Base-by-base conservation (phyloP, 2,329 filamentous ascomycete species). In the Cryphonectria carpinicola region DNA sequence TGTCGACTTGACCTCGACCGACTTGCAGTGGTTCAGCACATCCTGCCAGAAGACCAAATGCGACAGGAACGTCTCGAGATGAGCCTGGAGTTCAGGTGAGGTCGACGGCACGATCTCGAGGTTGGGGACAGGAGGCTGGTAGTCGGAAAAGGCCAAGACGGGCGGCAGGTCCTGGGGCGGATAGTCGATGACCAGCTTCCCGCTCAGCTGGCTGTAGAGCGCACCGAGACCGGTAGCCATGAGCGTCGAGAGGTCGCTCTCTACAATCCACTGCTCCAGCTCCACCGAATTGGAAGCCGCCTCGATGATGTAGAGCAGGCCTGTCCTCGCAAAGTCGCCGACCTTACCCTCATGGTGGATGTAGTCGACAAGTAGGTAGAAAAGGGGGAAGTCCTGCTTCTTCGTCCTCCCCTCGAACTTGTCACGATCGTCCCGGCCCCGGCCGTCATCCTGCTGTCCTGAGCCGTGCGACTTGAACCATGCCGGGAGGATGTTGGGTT, bases 41-140 rank as follows among this genome's bases (percentile, higher is more conserved):
- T 99, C 96, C 82, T 99, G 96, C 96, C 96, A 99, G 78, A 99
- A 99, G 7, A 97, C 85, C 65, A 99, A 86, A 78, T 98, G 97
- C 0, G 96, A 97, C 58, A 99, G 86, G 77, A 99, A 99, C 0
- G 95, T 97, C 68, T 95, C 91, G 77, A 98, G 88, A 76, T 98
- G 93, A n/a, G 90, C 88, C 76, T 93, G 92, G 73, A 97, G 94
- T 71, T 94, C 89, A 0, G 87, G 84, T 3, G 91, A 90, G 78
- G 92, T 91, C 65, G 93, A 90, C 81, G 89, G 90, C 76, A 94
- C 89, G 74, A 95, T 88, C 77, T 93, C 89, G 76, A 90, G 86
- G 74, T 89, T 89, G 1, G 89, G 85, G n/a, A 86, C 84, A 46
- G 91, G 90, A 76, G 93, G 92, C 71, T 91, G 84, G 77, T 97